phyloP scores from a whole-genome alignment of 495 filamentous ascomycete species.

The Evansstolkia leycettana region DNA sequence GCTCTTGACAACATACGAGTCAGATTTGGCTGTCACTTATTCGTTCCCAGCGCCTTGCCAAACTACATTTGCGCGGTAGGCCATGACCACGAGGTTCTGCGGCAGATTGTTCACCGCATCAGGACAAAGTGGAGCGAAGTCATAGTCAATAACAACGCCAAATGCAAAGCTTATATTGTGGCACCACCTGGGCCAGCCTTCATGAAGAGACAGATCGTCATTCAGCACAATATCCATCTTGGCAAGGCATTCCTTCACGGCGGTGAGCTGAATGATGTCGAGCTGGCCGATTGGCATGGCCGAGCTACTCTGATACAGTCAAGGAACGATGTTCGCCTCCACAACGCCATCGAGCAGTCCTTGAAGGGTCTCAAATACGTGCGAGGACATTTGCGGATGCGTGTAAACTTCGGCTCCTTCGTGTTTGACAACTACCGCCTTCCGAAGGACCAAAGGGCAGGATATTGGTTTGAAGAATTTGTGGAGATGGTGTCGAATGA shows the following conservation, averaged over 20 bases:
- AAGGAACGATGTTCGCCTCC: conserved; percentile 15
- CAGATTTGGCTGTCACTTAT: conserved; percentile 15
- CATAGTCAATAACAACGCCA: conserved; percentile 17
- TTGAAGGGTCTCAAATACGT: conserved; percentile 20
- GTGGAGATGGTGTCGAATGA: conserved; percentile 26
- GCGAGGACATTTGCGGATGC: conserved; percentile 36
- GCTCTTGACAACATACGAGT: conserved; percentile 33
- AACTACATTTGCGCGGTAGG: conserved; percentile 15
- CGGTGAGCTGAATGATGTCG: not conserved
- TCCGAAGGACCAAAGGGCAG: conserved; percentile 17
- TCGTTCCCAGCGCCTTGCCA: conserved; percentile 19
- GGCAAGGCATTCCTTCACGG: conserved; percentile 8
- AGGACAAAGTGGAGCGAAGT: conserved; percentile 19
- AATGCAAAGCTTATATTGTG: conserved; percentile 25
- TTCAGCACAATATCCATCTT: conserved; percentile 6
- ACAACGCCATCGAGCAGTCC: conserved; percentile 15
- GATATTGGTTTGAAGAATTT: conserved; percentile 39
- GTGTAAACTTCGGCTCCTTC: conserved; percentile 44
- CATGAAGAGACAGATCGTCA: conserved; percentile 8
- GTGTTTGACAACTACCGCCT: conserved; percentile 31
- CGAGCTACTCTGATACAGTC: conserved; percentile 7
- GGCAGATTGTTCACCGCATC: conserved; percentile 22
- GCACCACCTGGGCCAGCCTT: conserved; percentile 18
- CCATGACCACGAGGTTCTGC: conserved; percentile 11
- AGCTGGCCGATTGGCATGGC: conserved; percentile 6